These are phyloP conservation scores for Penicillium griseofulvum DNA, from an alignment of 2,329 filamentous ascomycete species.

Conservation along the genomic window DNA sequence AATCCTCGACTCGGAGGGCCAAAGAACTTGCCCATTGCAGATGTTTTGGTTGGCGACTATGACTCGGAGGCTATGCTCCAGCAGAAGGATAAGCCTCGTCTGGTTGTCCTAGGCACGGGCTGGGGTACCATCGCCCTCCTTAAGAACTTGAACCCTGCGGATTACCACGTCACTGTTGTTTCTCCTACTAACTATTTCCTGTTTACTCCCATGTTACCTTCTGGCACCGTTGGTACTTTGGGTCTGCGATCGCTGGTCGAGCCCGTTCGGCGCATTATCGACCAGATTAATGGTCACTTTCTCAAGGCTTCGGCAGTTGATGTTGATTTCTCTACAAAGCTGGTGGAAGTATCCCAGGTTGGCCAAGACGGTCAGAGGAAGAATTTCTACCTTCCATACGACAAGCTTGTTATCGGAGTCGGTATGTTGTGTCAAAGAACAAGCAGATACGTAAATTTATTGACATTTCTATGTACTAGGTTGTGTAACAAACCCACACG, in stretches of 20 bases:
- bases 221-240: slow-evolving; percentile 91
- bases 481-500: slow-evolving; percentile 89
- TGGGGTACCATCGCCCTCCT: slow-evolving; percentile 93
- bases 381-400: slow-evolving; percentile 92
- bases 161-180: slow-evolving; percentile 94
- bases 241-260: slow-evolving; percentile 90
- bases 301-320: slow-evolving; percentile 82
- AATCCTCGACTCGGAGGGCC: slow-evolving; percentile 80
- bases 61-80: slow-evolving; percentile 67
- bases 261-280: slow-evolving; percentile 81
- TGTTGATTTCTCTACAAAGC: slow-evolving; percentile 85
- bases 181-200: slow-evolving; percentile 96
- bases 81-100: slow-evolving; percentile 81
- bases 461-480: slow-evolving; percentile 41
- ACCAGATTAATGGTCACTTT: slow-evolving; percentile 79
- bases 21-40: slow-evolving; percentile 90
- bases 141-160: slow-evolving; percentile 83
- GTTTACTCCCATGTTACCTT: slow-evolving; percentile 97
- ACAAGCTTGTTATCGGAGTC: slow-evolving; percentile 90
- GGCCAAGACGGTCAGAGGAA: slow-evolving; percentile 69
- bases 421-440: slow-evolving; percentile 45
- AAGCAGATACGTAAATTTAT: background rate
- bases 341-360: slow-evolving; percentile 79
- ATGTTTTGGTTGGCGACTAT: slow-evolving; percentile 84
- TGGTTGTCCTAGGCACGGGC: slow-evolving; percentile 89